Conservation (phyloP, 768 basidiomycete genomes). For the Neoboletus subvelutipes region DNA sequence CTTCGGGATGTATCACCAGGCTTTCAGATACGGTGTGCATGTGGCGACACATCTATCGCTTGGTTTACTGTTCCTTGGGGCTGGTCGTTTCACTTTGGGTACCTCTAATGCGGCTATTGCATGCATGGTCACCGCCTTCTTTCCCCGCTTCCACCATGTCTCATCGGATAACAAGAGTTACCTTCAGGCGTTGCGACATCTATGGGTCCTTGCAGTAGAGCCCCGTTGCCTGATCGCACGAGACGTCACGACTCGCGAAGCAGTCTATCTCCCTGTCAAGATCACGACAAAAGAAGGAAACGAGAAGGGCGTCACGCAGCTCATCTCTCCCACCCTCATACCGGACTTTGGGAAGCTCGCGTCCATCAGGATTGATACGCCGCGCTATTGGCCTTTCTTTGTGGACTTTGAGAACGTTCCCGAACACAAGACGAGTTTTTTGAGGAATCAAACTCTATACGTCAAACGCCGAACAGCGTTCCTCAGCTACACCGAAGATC, state of each 20-base stretch:
- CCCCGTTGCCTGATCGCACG: slow-evolving; percentile 89
- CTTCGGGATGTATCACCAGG: slow-evolving; percentile 80
- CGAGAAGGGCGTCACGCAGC: slow-evolving; percentile 62
- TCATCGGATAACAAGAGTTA: slow-evolving; percentile 89
- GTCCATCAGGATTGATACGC: slow-evolving; percentile 87
- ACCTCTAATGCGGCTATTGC: slow-evolving; percentile 92
- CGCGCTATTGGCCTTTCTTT: slow-evolving; percentile 93
- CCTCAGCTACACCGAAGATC: slow-evolving; percentile 91
- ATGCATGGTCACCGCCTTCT: slow-evolving; percentile 86
- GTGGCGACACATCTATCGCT: slow-evolving; percentile 88
- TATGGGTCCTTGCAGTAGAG: slow-evolving; percentile 96
- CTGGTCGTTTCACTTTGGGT: slow-evolving; percentile 88
- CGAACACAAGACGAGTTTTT: slow-evolving; percentile 64
- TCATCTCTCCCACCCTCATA: slow-evolving; percentile 91
- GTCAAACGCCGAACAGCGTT: slow-evolving; percentile 93
- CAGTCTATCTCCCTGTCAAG: slow-evolving; percentile 91
- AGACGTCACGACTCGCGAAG: slow-evolving; percentile 88
- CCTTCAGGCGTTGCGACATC: slow-evolving; percentile 88
- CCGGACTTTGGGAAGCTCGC: slow-evolving; percentile 82
- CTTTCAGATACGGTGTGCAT: slow-evolving; percentile 84
- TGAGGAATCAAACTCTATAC: slow-evolving; percentile 79
- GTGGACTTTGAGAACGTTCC: slow-evolving; percentile 71
- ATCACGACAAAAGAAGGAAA: slow-evolving; percentile 72
- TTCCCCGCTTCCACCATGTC: slow-evolving; percentile 78
- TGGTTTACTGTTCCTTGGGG: slow-evolving; percentile 90